Conservation (phyloP, 2,329 filamentous ascomycete species). For the Fusarium oligoseptatum region DNA sequence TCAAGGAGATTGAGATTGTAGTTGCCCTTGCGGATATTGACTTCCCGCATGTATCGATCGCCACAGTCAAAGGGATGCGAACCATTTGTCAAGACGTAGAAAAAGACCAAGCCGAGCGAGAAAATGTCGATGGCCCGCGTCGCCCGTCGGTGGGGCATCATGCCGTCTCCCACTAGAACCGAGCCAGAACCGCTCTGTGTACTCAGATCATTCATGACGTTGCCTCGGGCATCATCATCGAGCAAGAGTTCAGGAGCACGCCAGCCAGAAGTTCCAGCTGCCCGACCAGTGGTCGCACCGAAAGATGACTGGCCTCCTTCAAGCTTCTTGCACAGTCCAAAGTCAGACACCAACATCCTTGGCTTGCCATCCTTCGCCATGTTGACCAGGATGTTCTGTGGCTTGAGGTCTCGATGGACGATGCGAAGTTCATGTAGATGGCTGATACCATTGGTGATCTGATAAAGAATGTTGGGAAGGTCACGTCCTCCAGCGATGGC, state of each 20-base stretch:
- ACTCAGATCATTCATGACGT: constrained; percentile 62
- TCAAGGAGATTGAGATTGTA: constrained; percentile 80
- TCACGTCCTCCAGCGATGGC: constrained; percentile 81
- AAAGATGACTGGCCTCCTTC: constrained; percentile 96
- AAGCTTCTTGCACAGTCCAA: constrained; percentile 96
- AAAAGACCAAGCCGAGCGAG: constrained; percentile 97
- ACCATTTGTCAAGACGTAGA: constrained; percentile 95
- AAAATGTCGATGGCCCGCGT: constrained; percentile 98
- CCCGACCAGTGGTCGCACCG: constrained; percentile 92
- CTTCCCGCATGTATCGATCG: constrained; percentile 93
- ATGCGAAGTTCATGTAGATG: constrained; percentile 94
- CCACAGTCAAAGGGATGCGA: constrained; percentile 94
- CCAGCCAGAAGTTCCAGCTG: constrained; percentile 95
- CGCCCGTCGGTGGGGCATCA: constrained; percentile 78
- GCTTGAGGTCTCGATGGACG: constrained; percentile 96
- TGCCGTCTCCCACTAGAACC: constrained; percentile 68
- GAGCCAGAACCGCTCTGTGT: constrained; percentile 73
- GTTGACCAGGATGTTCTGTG: constrained; percentile 93
- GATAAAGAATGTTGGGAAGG: constrained; percentile 83
- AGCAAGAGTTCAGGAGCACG: constrained; percentile 93
- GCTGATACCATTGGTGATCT: constrained; percentile 89
- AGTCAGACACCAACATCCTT: constrained; percentile 95
- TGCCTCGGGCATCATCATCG: constrained; percentile 76
- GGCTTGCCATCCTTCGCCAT: constrained; percentile 78
- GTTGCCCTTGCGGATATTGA: constrained; percentile 94